Base-by-base conservation (phyloP, 148 eudicot species). In the Rhododendron molle region DNA sequence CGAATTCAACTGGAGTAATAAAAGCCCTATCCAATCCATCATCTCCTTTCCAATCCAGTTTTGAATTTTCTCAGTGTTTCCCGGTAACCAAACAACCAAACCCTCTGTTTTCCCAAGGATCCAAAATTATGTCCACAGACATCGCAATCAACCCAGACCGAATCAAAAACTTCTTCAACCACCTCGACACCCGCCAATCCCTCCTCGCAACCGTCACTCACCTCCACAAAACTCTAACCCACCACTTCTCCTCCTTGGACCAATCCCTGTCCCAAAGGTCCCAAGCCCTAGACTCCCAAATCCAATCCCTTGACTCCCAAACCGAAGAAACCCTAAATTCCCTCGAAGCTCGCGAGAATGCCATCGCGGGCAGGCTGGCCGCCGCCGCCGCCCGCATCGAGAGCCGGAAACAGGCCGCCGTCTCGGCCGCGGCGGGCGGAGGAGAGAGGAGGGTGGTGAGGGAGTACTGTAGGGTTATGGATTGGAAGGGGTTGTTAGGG, bases 191-290 rank as follows among this genome's bases (percentile, higher is more conserved):
- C 23, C 88, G 85, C 47, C 86, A 89, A 79, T 20, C 88, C 83
- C 81, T 90, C 62, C 89, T 92, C 73, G 71, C 87, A 2, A 80
- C 86, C 69, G 84, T 88, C 84, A 88, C 88, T 1, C 85, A 90
- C 36, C 85, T 88, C 30, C 89, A 90, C 92, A 88, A 88, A 88
- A 84, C 92, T 89, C 91, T 93, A 86, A 88, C 87, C 18, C 26
- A 87, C 43, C 91, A 87, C 50, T 89, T 90, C 90, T 46, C 86
- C 7, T 69, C 86, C 28, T 72, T 92, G 16, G 83, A 89, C 1
- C 78, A 85, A 34, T 81, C 93, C 76, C 84, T 91, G 84, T 23
- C 84, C 12, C 30, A 84, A 14, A 89, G 87, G 85, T 76, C 91
- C 83, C 85, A 85, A 89, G 52, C 86, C 85, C 93, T 93, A 47